Evolutionary conservation across 1,284 basidiomycete genomes (phyloP).

Genomic region (Ustilago nuda): DNA sequence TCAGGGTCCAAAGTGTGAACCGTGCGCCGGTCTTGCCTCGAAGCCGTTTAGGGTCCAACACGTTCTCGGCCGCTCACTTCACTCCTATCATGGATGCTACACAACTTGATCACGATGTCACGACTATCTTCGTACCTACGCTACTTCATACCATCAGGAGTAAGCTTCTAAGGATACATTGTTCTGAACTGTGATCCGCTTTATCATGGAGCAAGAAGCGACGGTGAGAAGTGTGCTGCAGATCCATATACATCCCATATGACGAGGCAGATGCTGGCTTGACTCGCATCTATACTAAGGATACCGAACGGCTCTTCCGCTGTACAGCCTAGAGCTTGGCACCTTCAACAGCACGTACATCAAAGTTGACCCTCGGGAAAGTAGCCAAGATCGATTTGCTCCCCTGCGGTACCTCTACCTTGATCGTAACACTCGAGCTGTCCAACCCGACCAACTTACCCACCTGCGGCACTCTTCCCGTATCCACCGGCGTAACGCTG

Average conservation of each 20-base stretch:
- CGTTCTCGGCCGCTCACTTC: conserved; percentile 1
- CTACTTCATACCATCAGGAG: no score
- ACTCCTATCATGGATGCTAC: background rate
- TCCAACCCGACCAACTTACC: conserved; percentile 33
- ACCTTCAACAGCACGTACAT: conserved; percentile 27
- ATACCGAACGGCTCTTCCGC: background rate
- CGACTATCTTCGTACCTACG: background rate
- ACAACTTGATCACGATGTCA: background rate
- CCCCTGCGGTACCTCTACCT: conserved; percentile 13
- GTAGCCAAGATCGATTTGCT: conserved; percentile 35
- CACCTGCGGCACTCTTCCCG: conserved; percentile 44
- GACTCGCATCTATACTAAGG: no score
- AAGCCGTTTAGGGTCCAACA: background rate
- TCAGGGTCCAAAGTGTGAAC: conserved; percentile 6
- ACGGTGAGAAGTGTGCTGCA: no score
- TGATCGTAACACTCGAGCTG: conserved; percentile 28
- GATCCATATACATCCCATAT: background rate
- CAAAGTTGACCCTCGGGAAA: conserved; percentile 47
- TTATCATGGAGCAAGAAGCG: no score
- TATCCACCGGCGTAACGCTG: conserved; percentile 41
- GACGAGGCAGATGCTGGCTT: background rate
- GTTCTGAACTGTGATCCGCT: no score
- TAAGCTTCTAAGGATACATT: no score
- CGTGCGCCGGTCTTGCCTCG: background rate
- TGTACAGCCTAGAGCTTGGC: conserved; percentile 26